Evolutionary conservation across 805 yeast species (phyloP).

Genomic region (Yamadazyma paraphyllophila): DNA sequence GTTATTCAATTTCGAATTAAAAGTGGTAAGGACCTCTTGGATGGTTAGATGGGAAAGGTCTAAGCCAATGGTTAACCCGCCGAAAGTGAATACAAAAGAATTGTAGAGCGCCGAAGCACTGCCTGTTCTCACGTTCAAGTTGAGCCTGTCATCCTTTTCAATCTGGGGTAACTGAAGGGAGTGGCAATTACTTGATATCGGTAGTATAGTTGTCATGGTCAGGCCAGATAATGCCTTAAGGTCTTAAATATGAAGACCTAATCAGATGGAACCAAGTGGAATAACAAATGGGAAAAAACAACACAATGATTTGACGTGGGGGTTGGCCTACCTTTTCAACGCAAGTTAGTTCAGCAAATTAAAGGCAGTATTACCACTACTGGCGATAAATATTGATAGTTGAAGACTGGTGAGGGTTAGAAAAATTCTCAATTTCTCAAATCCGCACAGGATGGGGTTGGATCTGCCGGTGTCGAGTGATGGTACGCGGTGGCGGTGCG

Average conservation of each 20-base stretch:
- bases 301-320: no score
- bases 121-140: conserved; percentile 65
- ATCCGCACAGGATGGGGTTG: not conserved
- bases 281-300: no score
- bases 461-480: not conserved
- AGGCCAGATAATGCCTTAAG: not conserved
- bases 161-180: conserved; percentile 52
- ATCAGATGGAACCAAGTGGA: no score
- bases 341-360: no score
- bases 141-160: conserved; percentile 52
- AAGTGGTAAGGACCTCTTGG: conserved; percentile 36
- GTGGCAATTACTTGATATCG: conserved; percentile 63
- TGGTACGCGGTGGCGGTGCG: conserved; percentile 1
- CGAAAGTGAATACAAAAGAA: conserved; percentile 61
- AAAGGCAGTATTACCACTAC: no score
- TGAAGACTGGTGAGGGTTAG: not conserved
- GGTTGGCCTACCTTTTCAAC: no score
- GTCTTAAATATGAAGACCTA: not conserved
- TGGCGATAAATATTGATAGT: not conserved
- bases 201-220: conserved; percentile 59
- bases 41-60: conserved; percentile 43
- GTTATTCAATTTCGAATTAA: conserved; percentile 28
- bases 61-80: conserved; percentile 65
- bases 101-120: conserved; percentile 56
- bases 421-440: not conserved